Conservation (phyloP, 257 asterid genomes). For the Ophiorrhiza pumila region DNA sequence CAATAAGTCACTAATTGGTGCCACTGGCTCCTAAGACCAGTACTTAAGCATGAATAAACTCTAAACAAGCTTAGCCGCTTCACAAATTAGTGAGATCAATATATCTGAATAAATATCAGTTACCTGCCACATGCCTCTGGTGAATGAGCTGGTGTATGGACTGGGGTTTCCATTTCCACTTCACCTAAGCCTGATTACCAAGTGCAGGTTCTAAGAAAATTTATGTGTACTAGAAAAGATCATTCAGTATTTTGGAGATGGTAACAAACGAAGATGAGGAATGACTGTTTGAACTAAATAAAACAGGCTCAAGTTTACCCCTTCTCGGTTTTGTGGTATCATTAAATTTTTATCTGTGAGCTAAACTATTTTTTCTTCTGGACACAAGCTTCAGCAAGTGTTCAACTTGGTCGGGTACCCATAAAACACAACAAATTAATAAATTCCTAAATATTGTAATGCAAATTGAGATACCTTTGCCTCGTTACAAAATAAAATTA, state of each 20-base stretch:
- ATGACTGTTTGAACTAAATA: not conserved
- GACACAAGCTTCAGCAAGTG: not conserved
- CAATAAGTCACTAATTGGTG: not conserved
- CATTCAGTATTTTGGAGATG: not conserved
- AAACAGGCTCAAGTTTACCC: not conserved
- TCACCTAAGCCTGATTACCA: constrained; percentile 66
- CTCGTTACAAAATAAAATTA: not conserved
- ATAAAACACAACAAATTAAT: not conserved
- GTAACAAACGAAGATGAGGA: not conserved
- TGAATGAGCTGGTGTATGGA: constrained; percentile 75
- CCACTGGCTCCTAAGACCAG: not conserved
- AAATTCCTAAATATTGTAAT: not conserved
- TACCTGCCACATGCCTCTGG: constrained; percentile 63
- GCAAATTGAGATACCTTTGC: not conserved
- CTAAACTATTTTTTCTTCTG: not conserved
- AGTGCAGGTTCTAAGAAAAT: constrained; percentile 21
- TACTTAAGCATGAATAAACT: not conserved
- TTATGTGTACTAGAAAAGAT: constrained; percentile 18
- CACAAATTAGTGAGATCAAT: constrained; percentile 4
- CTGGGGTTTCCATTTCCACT: constrained; percentile 66
- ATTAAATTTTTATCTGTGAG: not conserved
- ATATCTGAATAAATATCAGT: constrained; percentile 8
- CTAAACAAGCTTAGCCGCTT: not conserved
- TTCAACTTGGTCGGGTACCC: not conserved
- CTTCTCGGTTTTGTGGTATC: not conserved